Evolutionary conservation across 2,329 filamentous ascomycete species (phyloP), one percentile per base, ranked within the genome.

Genomic region (Leptodontidium sp.): DNA sequence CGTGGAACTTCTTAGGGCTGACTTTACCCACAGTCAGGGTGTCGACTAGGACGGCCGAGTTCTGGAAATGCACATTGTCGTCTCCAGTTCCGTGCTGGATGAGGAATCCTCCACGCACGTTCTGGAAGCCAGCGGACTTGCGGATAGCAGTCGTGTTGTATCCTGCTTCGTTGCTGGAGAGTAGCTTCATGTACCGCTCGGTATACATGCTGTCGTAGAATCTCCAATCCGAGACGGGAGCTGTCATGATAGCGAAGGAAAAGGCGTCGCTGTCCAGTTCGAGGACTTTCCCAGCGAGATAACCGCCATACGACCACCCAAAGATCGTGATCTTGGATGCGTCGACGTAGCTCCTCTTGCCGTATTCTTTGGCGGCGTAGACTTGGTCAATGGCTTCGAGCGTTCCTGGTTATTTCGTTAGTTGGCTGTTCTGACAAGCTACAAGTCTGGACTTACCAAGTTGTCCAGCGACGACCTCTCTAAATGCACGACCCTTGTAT

Each of bases 141-240:
- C 84, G 84, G 1, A 92, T 87, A 0, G 88, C 88, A 0, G 87
- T 87, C 63, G 82, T 81, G 67, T 85, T 84, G 79, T 92, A 92
- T 38, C 89, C 89, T 0, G 79, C 85, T 0, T 79, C 80, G 75
- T 92, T 92, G 50, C 80, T 79, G 2, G 81, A 79, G 1, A 85
- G 82, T 0, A 83, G 86, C 79, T 91, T 91, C 90, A 92, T 92
- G 80, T 91, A 92, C 12, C 90, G 85, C 78, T 92, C 90, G 0
- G 90, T 91, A 77, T 91, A 92, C 82, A 92, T 87, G 66, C 84
- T 86, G 77, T 92, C 89, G 78, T 92, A 92, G 80, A 92, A 88
- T 1, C 89, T 85, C 88, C 88, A 92, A 79, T 92, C 90, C 1
- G 83, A 84, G 0, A 92, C 89, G 0, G 90, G 90, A 0, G 90